Base-by-base conservation (phyloP, 192 early-diverging fungal species). In the Backusella parvicylindrica region DNA sequence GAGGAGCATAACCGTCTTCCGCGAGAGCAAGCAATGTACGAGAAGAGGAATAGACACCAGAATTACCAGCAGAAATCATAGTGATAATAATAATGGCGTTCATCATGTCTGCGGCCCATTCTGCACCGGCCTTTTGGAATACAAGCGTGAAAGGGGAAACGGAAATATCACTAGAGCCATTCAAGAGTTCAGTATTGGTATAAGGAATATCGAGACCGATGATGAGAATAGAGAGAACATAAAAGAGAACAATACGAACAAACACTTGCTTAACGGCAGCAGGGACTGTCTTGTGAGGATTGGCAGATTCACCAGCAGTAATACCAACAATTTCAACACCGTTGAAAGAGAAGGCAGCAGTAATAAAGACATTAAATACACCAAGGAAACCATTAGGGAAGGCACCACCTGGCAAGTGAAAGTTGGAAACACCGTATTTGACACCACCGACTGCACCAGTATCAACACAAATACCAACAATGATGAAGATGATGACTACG, bases 251-350 rank as follows among this genome's bases (percentile, higher is more conserved):
- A 72, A 97, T 95, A 47, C 94, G 88, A 89, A 90, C 91, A 74
- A 97, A 97, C 67, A 91, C 91, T 38, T 88, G 87, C 37, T 86
- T 83, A 26, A 93, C 91, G 13, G 90, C 91, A 12, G 86, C 81
- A 18, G 90, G 91, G 6, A 93, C 90, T 26, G 89, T 90, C 68
- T 91, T 90, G 30, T 86, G 85, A 35, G 95, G 95, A 83, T 97
- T 95, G 49, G 86, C 89, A 43, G 91, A 89, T 82, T 97, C 94
- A 77, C 94, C 95, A 13, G 93, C 94, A 28, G 94, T 92, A 53
- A 97, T 89, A 41, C 94, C 95, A 12, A 96, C 91, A 41, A 95
- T 85, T 74, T 96, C 95, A 4, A 93, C 93, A 40, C 94, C 94
- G 69, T 92, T 90, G 84, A 93, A 92, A 37, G 94, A 91, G 75